Percentiles rank a stretch among this genome's conserved stretches.
Conservation (phyloP, 2,329 filamentous ascomycete species). For the Gliomastix tumulicola region DNA sequence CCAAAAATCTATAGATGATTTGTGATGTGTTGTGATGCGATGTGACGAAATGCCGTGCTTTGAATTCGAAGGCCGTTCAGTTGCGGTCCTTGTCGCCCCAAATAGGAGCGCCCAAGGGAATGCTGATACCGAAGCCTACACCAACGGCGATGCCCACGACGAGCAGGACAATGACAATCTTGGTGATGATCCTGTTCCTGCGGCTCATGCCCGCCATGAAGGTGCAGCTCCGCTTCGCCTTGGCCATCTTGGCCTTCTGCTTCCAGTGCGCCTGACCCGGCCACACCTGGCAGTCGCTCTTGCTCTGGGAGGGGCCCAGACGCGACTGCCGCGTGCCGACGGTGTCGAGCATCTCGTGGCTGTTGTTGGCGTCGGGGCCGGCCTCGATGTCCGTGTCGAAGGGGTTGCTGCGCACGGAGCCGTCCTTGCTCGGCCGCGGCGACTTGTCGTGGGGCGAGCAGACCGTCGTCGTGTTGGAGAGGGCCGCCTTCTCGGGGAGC, state of each 20-base stretch:
- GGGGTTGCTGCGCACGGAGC: slow-evolving; percentile 42
- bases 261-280: slow-evolving; percentile 54
- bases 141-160: slow-evolving; percentile 47
- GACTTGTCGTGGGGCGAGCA: slow-evolving; percentile 12
- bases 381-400: slow-evolving; percentile 55
- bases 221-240: slow-evolving; percentile 39
- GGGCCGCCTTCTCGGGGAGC: slow-evolving; percentile 19
- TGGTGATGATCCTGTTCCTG: slow-evolving; percentile 45
- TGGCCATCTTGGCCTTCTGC: slow-evolving; percentile 49
- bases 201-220: slow-evolving; percentile 46
- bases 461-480: slow-evolving; percentile 14
- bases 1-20: no score
- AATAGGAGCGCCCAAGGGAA: slow-evolving; percentile 50
- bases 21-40: no score
- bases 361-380: slow-evolving; percentile 25
- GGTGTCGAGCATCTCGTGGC: slow-evolving; percentile 14
- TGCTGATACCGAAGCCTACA: slow-evolving; percentile 55
- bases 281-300: slow-evolving; percentile 50
- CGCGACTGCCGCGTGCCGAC: slow-evolving; percentile 1
- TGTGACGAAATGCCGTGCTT: no score
- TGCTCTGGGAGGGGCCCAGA: no score
- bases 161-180: slow-evolving; percentile 45
- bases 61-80: no score
- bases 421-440: slow-evolving; percentile 26
- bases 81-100: slow-evolving; percentile 34